Base-by-base conservation (phyloP, 106 monocot species). In the Iris macrosiphon region DNA sequence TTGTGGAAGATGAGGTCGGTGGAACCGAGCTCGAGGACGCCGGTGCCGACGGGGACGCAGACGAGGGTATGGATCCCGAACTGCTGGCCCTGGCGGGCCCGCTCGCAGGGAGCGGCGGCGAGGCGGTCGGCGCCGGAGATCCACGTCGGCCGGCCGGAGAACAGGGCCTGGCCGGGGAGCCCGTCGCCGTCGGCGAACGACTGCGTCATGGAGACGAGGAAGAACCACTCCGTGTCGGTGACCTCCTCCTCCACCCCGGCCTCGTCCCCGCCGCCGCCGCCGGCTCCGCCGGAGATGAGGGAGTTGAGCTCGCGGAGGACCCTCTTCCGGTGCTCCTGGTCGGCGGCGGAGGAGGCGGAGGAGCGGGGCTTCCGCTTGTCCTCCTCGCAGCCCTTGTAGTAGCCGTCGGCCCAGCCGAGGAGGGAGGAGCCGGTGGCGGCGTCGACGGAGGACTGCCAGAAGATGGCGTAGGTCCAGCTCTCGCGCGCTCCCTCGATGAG, bases 381-480 rank as follows among this genome's bases (percentile, higher is more conserved):
- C 34, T 87, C 71, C 40, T 83, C 81, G 72, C 61, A 39, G 35
- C 79, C 85, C 35, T 66, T 75, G 52, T 80, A 76, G 68, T 73
- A 85, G 20, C 85, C 85, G 57, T 85, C 85, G 33, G 76, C 85
- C 85, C 85, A 85, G 16, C 65, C 64, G 30, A 85, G 73, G 20
- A 76, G 18, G 4, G 78, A 40, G 8, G 70, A 14, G 22, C 62
- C 74, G 34, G 72, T n/a, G 47, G 46, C 16, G 12, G 20, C 16
- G 43, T 72, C 72, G 26, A 69, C 30, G 52, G 69, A 69, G 38
- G 80, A 85, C 61, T 70, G 76, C 85, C 85, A 85, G 80, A 76
- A 76, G 57, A 85, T 85, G 52, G 76, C 85, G 66, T 86, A 86
- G 26, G 91, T 88, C 93, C 93, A 93, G 52, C 40, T 61, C 50